Base-by-base conservation (phyloP, 306 rosid genomes). In the Sindora glabra region DNA sequence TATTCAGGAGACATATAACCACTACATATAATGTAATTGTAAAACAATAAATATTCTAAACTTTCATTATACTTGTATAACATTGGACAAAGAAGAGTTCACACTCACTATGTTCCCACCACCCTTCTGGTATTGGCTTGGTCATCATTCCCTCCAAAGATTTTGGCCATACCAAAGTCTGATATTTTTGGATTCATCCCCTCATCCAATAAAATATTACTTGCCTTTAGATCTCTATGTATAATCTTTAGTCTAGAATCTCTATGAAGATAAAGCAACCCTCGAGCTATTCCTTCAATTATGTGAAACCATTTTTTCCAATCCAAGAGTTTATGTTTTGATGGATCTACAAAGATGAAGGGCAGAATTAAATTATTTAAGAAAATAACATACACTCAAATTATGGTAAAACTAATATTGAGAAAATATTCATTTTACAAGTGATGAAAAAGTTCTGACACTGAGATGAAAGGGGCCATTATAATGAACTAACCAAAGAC, bases 131-230 rank as follows among this genome's bases (percentile, higher is more conserved):
- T 71, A 7, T 64, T 64, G 17, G 67, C 77, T 0, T 64, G 61
- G 23, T 64, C 62, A 30, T 72, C 77, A 17, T 7, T 42, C 2
- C 60, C 77, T 48, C 67, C 67, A 57, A 72, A 64, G n/a, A 72
- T 64, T 72, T 17, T 72, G 0, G 72, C 77, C 77, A 72, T 56
- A 47, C 71, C 76, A 54, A 71, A 71, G 38, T 71, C 65, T 5
- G 70, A 71, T 62, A 71, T 71, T 47, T 71, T 71, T 37, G 59
- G 65, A 62, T 71, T 71, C 4, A 70, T 10, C 0, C 53, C 49
- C 8, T 41, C 50, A 29, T 70, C 69, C 14, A 69, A 9, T 39
- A 59, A 50, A 13, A 69, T 59, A 32, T 69, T 69, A 32, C 74
- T 59, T 12, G 62, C 54, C 32, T 69, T 69, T 24, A 69, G 11